phyloP scores from a whole-genome alignment of 441 rosid species.

The Adansonia rubrostipa region DNA sequence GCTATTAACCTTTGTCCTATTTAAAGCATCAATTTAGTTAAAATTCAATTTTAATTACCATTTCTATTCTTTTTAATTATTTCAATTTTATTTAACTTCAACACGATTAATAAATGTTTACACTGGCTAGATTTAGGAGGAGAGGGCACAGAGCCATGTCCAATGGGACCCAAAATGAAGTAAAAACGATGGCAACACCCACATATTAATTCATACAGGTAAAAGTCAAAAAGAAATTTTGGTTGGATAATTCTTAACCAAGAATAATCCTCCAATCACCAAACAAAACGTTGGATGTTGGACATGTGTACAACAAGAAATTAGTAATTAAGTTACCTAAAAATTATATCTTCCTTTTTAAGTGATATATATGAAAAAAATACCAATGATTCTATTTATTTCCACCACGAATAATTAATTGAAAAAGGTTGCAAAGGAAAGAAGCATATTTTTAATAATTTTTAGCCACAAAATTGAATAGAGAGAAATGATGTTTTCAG shows the following conservation, averaged over 20 bases:
- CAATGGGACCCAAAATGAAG: not conserved
- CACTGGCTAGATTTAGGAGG: too few species aligned
- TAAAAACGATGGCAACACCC: not conserved
- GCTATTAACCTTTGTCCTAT: slow-evolving; percentile 4
- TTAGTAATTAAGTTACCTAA: slow-evolving; percentile 25
- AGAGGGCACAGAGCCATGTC: not conserved
- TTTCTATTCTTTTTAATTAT: not conserved
- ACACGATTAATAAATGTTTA: too few species aligned
- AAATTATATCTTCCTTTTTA: slow-evolving; percentile 19
- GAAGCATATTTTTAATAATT: not conserved
- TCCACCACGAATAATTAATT: not conserved
- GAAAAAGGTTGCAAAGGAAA: not conserved
- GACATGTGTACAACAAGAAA: slow-evolving; percentile 30
- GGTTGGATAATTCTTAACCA: not conserved
- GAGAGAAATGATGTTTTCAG: slow-evolving; percentile 37
- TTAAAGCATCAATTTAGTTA: not conserved
- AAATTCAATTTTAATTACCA: not conserved
- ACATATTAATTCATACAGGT: not conserved
- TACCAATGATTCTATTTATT: not conserved
- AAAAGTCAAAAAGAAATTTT: not conserved
- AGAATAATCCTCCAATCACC: not conserved
- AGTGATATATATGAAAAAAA: not conserved
- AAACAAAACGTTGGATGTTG: slow-evolving; percentile 3
- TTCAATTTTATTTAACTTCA: too few species aligned
- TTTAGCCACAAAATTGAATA: slow-evolving; percentile 12